Evolutionary conservation across 2,329 filamentous ascomycete species (phyloP), one percentile per base, ranked within the genome.

Genomic region (Fusarium siculi): DNA sequence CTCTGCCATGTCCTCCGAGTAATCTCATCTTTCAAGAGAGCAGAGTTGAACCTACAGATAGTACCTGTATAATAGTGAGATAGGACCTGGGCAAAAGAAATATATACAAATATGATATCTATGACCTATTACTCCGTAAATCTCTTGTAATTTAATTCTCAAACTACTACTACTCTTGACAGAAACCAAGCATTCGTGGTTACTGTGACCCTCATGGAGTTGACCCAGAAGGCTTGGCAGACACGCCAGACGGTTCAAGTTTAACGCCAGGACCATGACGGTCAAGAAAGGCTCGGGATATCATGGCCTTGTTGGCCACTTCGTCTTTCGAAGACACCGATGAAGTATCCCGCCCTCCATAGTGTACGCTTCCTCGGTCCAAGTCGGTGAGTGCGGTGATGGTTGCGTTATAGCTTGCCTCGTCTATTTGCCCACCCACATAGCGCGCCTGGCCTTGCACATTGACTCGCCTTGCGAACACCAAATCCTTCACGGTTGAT

Each of bases 401-500:
- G 15, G 59, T 62, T n/a, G 59, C 59, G 23, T 62, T 37, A 32
- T 60, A 60, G 57, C 46, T 60, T 54, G 57, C 57, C 46, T 54
- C 46, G 21, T 42, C 57, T 54, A 70, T 68, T 42, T 70, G 64
- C 3, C 67, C 64, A 40, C 67, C 67, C 16, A 70, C 37, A 25
- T 68, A 70, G 36, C 67, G 67, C 4, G 68, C 46, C n/a, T 69
- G 66, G 7, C 66, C 66, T 42, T 60, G 52, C 19, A 76, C 47
- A n/a, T 76, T 75, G 37, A 76, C 59, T 42, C 66, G 70, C 36
- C 76, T 54, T 14, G 76, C 75, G 15, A 66, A 43, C 36, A 78
- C 73, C 14, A 78, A 70, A 18, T 78, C 75, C 25, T 74, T 75
- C 2, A 78, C 63, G 30, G 75, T 78, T 12, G 74, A 78, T 43